Evolutionary conservation across 1,284 basidiomycete genomes (phyloP).

Genomic region (Ustilago curta): DNA sequence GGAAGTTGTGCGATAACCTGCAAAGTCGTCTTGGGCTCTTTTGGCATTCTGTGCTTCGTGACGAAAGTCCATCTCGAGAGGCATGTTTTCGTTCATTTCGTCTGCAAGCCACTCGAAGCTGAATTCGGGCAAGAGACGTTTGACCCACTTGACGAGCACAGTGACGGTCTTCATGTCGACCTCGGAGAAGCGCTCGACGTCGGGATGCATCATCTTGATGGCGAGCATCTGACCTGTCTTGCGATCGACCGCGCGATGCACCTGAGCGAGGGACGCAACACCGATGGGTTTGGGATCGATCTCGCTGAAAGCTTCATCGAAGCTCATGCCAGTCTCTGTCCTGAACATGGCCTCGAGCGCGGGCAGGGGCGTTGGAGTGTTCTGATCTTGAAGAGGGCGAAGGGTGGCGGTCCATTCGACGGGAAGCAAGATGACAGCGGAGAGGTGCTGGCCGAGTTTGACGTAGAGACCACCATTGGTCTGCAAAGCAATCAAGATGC

Average conservation of each 20-base stretch:
- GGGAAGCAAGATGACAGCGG: conserved; percentile 78
- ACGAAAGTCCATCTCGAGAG: conserved; percentile 92
- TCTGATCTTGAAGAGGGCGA: conserved; percentile 73
- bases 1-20: conserved; percentile 71
- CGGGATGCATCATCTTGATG: conserved; percentile 96
- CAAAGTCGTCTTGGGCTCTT: conserved; percentile 80
- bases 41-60: conserved; percentile 90
- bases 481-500: conserved; percentile 63
- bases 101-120: conserved; percentile 73
- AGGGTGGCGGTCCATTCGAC: conserved; percentile 77
- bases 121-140: conserved; percentile 83
- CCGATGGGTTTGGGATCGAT: conserved; percentile 93
- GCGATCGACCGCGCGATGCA: conserved; percentile 84
- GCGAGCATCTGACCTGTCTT: conserved; percentile 76
- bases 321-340: conserved; percentile 64
- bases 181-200: conserved; percentile 90
- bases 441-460: conserved; percentile 78
- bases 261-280: conserved; percentile 92
- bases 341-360: conserved; percentile 68
- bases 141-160: conserved; percentile 79
- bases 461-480: conserved; percentile 92
- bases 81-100: conserved; percentile 76
- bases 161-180: conserved; percentile 78
- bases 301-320: conserved; percentile 73
- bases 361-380: conserved; percentile 65